Evolutionary conservation across 768 basidiomycete genomes (phyloP).

Genomic region (Hygrophoropsis aurantiaca): DNA sequence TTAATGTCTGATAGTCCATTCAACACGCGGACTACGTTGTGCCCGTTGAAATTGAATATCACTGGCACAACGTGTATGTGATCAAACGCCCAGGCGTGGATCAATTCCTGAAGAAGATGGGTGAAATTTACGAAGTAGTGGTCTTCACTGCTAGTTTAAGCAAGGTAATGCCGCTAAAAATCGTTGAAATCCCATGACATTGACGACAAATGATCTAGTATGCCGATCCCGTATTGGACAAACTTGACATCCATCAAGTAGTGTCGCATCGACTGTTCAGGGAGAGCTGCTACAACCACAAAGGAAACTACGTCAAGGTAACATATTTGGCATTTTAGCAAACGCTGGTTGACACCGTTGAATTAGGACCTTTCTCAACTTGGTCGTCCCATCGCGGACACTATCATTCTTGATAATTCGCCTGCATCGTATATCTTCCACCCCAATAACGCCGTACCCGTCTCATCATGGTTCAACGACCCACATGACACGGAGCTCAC

Average conservation of each 20-base stretch:
- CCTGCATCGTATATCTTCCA: constrained; percentile 99
- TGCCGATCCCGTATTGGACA: constrained; percentile 97
- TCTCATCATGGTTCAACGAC: constrained; percentile 99
- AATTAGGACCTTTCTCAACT: constrained; percentile 96
- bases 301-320: constrained; percentile 99
- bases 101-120: constrained; percentile 96
- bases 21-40: constrained; percentile 96
- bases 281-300: constrained; percentile 98
- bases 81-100: constrained; percentile 99
- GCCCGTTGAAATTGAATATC: constrained; percentile 97
- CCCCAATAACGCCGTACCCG: constrained; percentile 97
- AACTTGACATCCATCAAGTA: constrained; percentile 88
- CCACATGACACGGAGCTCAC: constrained; percentile 98
- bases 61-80: constrained; percentile 98
- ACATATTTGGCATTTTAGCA: no score
- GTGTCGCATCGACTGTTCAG: constrained; percentile 94
- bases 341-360: no score
- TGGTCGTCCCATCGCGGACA: constrained; percentile 89
- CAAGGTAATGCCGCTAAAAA: constrained; percentile 59
- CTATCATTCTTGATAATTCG: constrained; percentile 98
- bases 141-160: constrained; percentile 97
- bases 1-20: constrained; percentile 63
- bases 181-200: constrained; percentile 10
- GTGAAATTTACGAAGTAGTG: constrained; percentile 96
- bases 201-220: constrained; percentile 54